A percentile compares a stretch with the other conserved stretches of the same genome.
phyloP scores from a whole-genome alignment of 331 rosid genomes.

The Acacia pycnantha region DNA sequence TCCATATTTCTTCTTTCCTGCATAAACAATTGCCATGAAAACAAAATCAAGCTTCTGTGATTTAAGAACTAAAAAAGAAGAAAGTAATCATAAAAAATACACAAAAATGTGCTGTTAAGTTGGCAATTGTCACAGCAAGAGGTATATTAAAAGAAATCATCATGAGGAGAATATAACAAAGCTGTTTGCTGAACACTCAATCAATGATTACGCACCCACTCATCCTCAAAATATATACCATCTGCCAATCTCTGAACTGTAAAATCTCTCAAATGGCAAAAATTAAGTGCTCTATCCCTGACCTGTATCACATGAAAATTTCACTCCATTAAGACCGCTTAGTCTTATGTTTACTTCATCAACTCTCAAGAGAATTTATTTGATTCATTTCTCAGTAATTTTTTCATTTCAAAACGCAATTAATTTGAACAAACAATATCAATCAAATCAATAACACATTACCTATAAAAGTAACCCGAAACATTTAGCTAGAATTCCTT shows the following conservation, averaged over 20 bases:
- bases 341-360: not conserved
- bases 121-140: not conserved
- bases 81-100: not conserved
- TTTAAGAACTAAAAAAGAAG: not conserved
- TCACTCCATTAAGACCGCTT: not conserved
- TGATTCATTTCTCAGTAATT: not conserved
- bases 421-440: not conserved
- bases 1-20: slow-evolving; percentile 28
- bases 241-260: not conserved
- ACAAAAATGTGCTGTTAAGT: not conserved
- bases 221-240: not conserved
- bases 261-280: not conserved
- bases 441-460: not conserved
- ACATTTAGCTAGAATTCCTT: not conserved
- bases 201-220: not conserved
- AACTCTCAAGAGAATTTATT: not conserved
- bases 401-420: not conserved
- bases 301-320: not conserved
- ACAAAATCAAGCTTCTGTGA: not conserved
- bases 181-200: not conserved
- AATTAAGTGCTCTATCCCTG: not conserved
- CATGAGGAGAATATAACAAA: not conserved
- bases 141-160: not conserved
- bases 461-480: no score
- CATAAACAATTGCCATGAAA: not conserved